phyloP scores from a whole-genome alignment of 2,329 filamentous ascomycete species.

The Alternaria conjuncta region DNA sequence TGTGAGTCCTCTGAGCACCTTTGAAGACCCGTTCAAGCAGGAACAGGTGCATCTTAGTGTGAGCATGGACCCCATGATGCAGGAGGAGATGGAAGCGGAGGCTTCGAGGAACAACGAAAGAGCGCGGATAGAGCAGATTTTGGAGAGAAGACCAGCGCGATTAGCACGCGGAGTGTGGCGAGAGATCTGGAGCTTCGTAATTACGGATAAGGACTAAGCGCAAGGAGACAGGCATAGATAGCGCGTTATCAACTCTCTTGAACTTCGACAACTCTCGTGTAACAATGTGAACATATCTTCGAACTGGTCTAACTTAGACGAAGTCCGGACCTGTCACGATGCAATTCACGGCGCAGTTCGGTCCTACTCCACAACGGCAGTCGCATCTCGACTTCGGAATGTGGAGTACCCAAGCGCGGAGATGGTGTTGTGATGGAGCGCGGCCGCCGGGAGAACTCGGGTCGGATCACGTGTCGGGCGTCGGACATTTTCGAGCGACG shows the following conservation, averaged over 20 bases:
- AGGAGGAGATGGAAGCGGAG: slow-evolving; percentile 20
- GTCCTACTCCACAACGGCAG: not conserved
- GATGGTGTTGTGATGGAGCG: slow-evolving; percentile 1
- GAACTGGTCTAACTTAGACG: not conserved
- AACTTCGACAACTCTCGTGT: no score
- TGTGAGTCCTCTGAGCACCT: not conserved
- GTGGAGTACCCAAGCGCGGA: not conserved
- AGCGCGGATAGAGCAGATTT: slow-evolving; percentile 13
- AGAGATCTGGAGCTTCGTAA: slow-evolving; percentile 33
- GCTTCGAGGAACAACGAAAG: slow-evolving; percentile 16
- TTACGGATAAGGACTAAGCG: slow-evolving; percentile 18
- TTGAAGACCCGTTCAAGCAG: slow-evolving; percentile 5
- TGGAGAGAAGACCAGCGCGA: slow-evolving; percentile 19
- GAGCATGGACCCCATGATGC: slow-evolving; percentile 11
- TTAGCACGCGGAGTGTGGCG: slow-evolving; percentile 19
- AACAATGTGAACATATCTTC: not conserved
- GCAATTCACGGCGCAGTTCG: not conserved
- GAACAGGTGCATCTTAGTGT: not conserved
- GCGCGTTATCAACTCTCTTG: not conserved
- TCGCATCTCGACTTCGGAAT: not conserved
- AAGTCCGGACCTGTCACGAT: not conserved
- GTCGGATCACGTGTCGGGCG: not conserved
- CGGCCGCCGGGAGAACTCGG: slow-evolving; percentile 10
- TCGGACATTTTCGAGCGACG: not conserved
- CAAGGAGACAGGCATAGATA: not conserved